These are phyloP conservation scores for Coccinonectria pachysandricola DNA, from an alignment of 2,329 filamentous ascomycete genomes.

Conservation along the genomic window DNA sequence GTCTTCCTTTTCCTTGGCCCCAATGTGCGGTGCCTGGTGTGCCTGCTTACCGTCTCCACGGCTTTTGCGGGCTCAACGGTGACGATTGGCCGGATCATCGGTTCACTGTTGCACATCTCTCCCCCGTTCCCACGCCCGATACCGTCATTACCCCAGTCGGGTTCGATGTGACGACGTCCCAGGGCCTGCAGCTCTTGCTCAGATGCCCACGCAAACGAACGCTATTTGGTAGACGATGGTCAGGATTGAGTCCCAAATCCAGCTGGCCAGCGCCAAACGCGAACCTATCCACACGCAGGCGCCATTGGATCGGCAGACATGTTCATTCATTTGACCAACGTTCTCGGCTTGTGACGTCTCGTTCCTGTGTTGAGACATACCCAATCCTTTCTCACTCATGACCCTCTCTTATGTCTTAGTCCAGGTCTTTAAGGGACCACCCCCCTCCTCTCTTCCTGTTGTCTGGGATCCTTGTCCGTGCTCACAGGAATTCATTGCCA, in stretches of 20 bases:
- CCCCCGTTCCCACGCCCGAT: conserved; percentile 6
- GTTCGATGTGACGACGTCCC: conserved; percentile 14
- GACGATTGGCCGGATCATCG: conserved; percentile 12
- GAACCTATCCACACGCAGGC: conserved; percentile 13
- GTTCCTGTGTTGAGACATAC: conserved; percentile 31
- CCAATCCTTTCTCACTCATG: conserved; percentile 22
- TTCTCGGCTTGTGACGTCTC: conserved; percentile 15
- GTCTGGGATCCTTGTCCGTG: too few relatives aligned
- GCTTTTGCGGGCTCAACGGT: conserved; percentile 8
- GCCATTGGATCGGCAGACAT: conserved; percentile 11
- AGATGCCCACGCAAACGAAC: too few relatives aligned
- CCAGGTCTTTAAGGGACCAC: too few relatives aligned
- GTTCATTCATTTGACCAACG: conserved; percentile 11
- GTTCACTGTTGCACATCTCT: conserved; percentile 8
- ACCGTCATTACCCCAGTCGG: conserved; percentile 14
- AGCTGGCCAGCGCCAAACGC: conserved; percentile 12
- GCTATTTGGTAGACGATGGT: too few relatives aligned
- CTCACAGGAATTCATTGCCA: too few relatives aligned
- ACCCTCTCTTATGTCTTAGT: conserved; percentile 16
- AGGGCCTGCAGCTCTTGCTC: conserved; percentile 14
- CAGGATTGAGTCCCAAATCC: too few relatives aligned
- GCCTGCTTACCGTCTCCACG: conserved; percentile 13
- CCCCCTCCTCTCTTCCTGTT: too few relatives aligned
- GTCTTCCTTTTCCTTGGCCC: conserved; percentile 13
- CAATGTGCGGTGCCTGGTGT: too few relatives aligned